Evolutionary conservation across 2,329 filamentous ascomycete genomes (phyloP), one percentile per base, ranked within the genome.

Genomic region (Penicillium sp.): DNA sequence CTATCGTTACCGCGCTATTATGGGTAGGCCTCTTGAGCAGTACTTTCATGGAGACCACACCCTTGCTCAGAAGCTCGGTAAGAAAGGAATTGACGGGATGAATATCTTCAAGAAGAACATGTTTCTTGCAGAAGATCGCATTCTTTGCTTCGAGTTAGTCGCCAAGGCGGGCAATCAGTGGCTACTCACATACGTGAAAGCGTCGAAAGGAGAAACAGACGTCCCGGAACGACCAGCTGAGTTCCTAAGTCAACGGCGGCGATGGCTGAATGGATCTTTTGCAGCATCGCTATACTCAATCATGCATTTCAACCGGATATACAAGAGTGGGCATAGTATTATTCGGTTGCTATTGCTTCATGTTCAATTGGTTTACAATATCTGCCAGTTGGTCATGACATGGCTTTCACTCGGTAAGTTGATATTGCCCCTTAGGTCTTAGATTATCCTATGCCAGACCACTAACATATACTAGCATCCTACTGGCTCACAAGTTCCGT

Each of bases 101-200:
- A 96, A 95, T 75, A 96, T 96, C 70, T 96, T 96, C 85, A 96
- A 96, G 77, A 96, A 96, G 82, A 96, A 96, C 80, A 96, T 96
- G 91, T 96, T 96, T 78, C 89, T 96, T 81, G 90, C 90, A 70
- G 90, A 96, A 75, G 90, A 96, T 83, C 88, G 90, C 80, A 96
- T 96, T 76, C 80, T 96, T 49, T 96, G 90, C 77, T 96, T 96
- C 78, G 90, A 96, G 71, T 76, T 97, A 65, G 91, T 96, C 57
- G 91, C 91, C 65, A 97, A 96, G 76, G 90, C 91, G 44, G 91
- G 91, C 55, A 91, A 89, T 62, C 96, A 96, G 72, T 97, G 91
- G 91, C 91, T 96, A 77, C 72, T 96, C 68, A 90, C 86, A 51
- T 97, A 96, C 71, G 93, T 97, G 78, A 97, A 96, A 76, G 84